A percentile compares a stretch with the other conserved stretches of the same genome.
Evolutionary conservation across 1,284 basidiomycete genomes (phyloP).

Genomic region (Caloboletus firmus): DNA sequence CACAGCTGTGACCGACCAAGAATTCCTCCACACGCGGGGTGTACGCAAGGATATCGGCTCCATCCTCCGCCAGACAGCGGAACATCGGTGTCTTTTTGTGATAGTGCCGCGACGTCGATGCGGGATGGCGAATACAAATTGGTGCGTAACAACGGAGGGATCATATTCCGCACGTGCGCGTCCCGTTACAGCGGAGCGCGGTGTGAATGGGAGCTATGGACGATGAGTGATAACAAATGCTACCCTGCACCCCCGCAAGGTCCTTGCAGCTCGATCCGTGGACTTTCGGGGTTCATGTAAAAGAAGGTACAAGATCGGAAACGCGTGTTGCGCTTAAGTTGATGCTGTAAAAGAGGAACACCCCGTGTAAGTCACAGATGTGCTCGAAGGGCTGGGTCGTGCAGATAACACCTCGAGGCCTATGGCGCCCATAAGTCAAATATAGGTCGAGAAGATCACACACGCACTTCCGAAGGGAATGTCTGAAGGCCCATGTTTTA

Average conservation of each 20-base stretch:
- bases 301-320: not conserved
- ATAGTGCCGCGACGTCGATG: no score
- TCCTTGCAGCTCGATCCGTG: not conserved
- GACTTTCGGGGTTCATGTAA: not conserved
- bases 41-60: no score
- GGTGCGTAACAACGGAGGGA: not conserved
- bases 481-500: not conserved
- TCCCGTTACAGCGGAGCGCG: not conserved
- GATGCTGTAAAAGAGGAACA: not conserved
- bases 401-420: not conserved
- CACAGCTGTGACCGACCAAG: no score
- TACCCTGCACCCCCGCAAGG: not conserved
- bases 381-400: not conserved
- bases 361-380: no score
- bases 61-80: no score
- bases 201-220: not conserved
- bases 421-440: not conserved
- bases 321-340: no score
- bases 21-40: no score
- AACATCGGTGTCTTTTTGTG: no score
- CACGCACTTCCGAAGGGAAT: not conserved
- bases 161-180: not conserved
- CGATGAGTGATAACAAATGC: no score
- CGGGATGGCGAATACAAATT: no score
- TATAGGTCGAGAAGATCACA: not conserved